Conservation (phyloP, 176 grass and related monocot genomes). For the Eragrostis nindensis region DNA sequence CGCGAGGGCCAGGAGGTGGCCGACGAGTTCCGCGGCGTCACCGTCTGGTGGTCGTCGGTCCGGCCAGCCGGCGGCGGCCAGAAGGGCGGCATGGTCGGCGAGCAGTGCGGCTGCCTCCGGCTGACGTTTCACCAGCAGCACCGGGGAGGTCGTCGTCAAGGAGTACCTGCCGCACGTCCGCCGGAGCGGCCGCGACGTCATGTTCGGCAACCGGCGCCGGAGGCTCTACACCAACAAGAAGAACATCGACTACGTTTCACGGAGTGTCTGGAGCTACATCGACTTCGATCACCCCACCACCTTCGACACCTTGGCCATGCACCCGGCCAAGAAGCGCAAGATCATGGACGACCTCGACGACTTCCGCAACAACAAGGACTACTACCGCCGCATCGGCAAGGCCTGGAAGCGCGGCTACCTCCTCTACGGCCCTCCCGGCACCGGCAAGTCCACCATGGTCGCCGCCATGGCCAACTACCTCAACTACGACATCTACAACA, state of each 20-base stretch:
- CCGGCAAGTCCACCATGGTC: too few relatives aligned
- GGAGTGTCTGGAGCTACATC: conserved; percentile 32
- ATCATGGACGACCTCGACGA: conserved; percentile 39
- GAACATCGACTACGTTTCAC: too few relatives aligned
- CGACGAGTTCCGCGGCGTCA: conserved; percentile 28
- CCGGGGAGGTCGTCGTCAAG: conserved; percentile 28
- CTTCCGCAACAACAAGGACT: conserved; percentile 18
- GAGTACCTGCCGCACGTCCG: conserved; percentile 43
- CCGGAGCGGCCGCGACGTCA: conserved; percentile 14
- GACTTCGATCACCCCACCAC: conserved; percentile 46
- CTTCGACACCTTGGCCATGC: conserved; percentile 47
- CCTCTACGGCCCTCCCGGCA: too few relatives aligned
- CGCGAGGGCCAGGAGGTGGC: conserved; percentile 47
- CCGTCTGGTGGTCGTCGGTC: neutral
- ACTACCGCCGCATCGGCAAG: conserved; percentile 6
- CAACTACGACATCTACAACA: too few relatives aligned
- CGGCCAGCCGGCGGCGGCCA: neutral
- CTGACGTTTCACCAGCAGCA: conserved; percentile 37
- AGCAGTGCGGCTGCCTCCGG: neutral
- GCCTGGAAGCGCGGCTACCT: too few relatives aligned
- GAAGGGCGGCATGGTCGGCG: neutral
- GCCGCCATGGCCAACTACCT: too few relatives aligned
- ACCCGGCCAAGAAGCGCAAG: conserved; percentile 30
- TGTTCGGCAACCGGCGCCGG: conserved; percentile 31
- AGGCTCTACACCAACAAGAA: conserved; percentile 57